A percentile compares a stretch with the other conserved stretches of the same genome.
These are phyloP conservation scores for Xylaria sp. DNA, from an alignment of 2,329 filamentous ascomycete species.

Conservation along the genomic window DNA sequence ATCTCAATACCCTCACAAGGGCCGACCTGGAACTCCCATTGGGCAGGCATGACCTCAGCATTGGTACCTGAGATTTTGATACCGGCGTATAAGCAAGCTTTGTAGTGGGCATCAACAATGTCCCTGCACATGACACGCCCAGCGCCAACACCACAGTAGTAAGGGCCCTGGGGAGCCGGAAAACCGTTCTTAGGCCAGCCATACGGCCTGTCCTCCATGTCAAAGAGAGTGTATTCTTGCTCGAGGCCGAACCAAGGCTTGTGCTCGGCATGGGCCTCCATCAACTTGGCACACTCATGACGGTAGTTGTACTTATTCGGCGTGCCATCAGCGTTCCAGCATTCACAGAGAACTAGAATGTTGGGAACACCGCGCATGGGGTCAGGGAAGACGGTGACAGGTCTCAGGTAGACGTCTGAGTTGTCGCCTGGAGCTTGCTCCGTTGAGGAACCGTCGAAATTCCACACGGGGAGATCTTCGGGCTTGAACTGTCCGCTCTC, in stretches of 20 bases:
- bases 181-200: constrained; percentile 86
- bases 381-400: constrained; percentile 87
- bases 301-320: constrained; percentile 99
- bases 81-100: constrained; percentile 81
- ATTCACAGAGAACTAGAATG: constrained; percentile 93
- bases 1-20: constrained; percentile 89
- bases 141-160: constrained; percentile 98
- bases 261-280: constrained; percentile 84
- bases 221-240: constrained; percentile 96
- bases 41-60: constrained; percentile 96
- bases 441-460: constrained; percentile 73
- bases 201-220: constrained; percentile 85
- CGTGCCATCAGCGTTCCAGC: constrained; percentile 91
- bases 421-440: constrained; percentile 93
- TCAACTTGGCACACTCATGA: constrained; percentile 87
- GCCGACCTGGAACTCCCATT: constrained; percentile 97
- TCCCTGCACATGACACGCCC: constrained; percentile 98
- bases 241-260: constrained; percentile 98
- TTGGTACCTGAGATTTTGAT: constrained; percentile 98
- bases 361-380: constrained; percentile 91
- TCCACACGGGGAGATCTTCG: constrained; percentile 65
- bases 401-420: constrained; percentile 96
- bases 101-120: constrained; percentile 95
- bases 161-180: constrained; percentile 91
- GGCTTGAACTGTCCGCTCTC: constrained; percentile 58